Evolutionary conservation across 805 yeast genomes (phyloP).

Genomic region (Suhomyces tanzawaensis): DNA sequence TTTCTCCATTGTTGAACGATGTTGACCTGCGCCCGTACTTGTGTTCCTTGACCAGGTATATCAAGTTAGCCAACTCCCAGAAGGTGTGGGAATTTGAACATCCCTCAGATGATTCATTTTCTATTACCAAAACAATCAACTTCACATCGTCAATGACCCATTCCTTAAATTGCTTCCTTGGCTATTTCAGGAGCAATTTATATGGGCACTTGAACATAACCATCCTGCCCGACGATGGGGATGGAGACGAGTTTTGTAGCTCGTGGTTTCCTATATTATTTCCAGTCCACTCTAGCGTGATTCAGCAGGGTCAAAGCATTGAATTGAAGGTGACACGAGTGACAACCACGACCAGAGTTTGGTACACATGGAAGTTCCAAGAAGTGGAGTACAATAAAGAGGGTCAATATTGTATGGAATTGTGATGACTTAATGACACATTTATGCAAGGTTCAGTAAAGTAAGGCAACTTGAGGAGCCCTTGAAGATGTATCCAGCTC

Average conservation of each 20-base stretch:
- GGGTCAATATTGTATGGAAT: conserved; percentile 13
- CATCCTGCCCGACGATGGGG: conserved; percentile 23
- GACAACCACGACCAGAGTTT: conserved; percentile 10
- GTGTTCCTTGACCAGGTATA: conserved; percentile 15
- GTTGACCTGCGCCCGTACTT: conserved; percentile 20
- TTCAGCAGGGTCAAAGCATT: conserved; percentile 10
- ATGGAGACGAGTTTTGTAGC: conserved; percentile 19
- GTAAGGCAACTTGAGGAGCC: no score
- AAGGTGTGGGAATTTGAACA: conserved; percentile 64
- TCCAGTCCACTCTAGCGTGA: conserved; percentile 20
- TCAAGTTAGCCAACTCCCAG: conserved; percentile 35
- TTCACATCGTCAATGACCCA: conserved; percentile 42
- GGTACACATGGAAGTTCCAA: conserved; percentile 27
- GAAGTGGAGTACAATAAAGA: conserved; percentile 17
- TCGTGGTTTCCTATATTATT: conserved; percentile 42
- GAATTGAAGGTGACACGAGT: conserved; percentile 13
- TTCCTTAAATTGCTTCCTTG: conserved; percentile 69
- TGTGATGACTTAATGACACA: not conserved
- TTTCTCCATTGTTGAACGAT: conserved; percentile 45
- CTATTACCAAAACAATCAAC: conserved; percentile 37
- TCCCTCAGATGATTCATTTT: conserved; percentile 33
- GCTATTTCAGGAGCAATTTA: conserved; percentile 70
- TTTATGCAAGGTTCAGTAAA: no score
- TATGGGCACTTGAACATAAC: conserved; percentile 58
- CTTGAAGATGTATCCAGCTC: no score